Evolutionary conservation across 108 stramenopile species (phyloP), one percentile per base, ranked within the genome.

Genomic region (Conticribra weissflogii): DNA sequence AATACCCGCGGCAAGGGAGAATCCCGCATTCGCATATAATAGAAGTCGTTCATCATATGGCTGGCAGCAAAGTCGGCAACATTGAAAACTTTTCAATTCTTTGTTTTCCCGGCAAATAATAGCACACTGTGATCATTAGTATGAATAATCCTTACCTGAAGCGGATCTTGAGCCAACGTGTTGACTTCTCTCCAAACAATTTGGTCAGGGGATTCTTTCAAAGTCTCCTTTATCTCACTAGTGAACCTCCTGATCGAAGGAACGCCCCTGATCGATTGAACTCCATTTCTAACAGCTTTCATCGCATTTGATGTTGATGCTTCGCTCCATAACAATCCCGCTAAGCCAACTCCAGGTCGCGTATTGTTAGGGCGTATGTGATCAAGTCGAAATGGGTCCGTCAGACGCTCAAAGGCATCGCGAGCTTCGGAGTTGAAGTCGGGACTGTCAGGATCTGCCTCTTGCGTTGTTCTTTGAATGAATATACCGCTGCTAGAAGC

Each of bases 41-140:
- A 52, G 59, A 3, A 70, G 32, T 12, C 68, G n/a, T 31, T 50
- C 59, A 22, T 70, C 60, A 27, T 70, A 61, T 50, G 68, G 68
- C 59, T 70, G 22, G 2, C 15, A 4, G 36, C 5, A 41, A 41
- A 41, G 12, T 12, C 8, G 12, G 12, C 36, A 41, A n/a, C n/a
- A n/a, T n/a, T n/a, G n/a, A n/a, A n/a, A n/a, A n/a, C n/a, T n/a
- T n/a, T n/a, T n/a, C n/a, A n/a, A n/a, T n/a, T n/a, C n/a, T n/a
- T n/a, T n/a, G n/a, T n/a, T n/a, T n/a, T n/a, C n/a, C n/a, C n/a
- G n/a, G n/a, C n/a, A n/a, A n/a, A n/a, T n/a, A n/a, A n/a, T n/a
- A n/a, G n/a, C n/a, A n/a, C n/a, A n/a, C n/a, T n/a, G n/a, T n/a
- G n/a, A n/a, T n/a, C n/a, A n/a, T n/a, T n/a, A n/a, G n/a, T n/a